Base-by-base conservation (phyloP, 2,329 filamentous ascomycete genomes). In the Fusarium sp. region DNA sequence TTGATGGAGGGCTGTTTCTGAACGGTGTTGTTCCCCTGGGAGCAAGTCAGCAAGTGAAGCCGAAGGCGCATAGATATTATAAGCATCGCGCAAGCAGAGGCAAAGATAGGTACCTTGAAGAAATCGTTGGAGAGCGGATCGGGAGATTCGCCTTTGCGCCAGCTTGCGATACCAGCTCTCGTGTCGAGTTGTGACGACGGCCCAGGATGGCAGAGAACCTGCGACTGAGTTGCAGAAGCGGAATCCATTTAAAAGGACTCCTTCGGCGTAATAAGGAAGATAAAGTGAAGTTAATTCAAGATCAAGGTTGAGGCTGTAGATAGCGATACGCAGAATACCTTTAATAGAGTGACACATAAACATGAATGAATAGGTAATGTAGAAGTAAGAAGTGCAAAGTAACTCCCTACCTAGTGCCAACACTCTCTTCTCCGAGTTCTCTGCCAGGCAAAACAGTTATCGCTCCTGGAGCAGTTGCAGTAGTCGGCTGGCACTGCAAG, bases 221-320 rank as follows among this genome's bases (percentile, higher is more conserved):
- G 32, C n/a, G 44, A 35, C 23, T 23, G 22, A 19, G 23, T 40
- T 17, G 46, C 46, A 13, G 41, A 37, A 22, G 39, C 19, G 9
- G 40, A n/a, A 23, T 23, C 44, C 62, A 66, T 66, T 10, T 40
- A 30, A 9, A 25, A 9, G 8, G 17, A 19, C 35, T 10, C 15
- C 15, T n/a, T 37, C 9, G 35, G 17, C 4, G 17, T 37, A 19
- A 17, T 37, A 19, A 19, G 17, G 17, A 7, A 10, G 17, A n/a
- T 37, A n/a, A n/a, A n/a, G 17, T n/a, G 8, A n/a, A 46, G 44
- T 15, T n/a, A 46, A 19, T 19, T n/a, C 7, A 37, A 10, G n/a
- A n/a, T 37, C 17, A 37, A 37, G 35, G 35, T 37, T 37, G 17
- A n/a, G 35, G 35, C 17, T n/a, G 17, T 19, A 5, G 15, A 10